These are phyloP conservation scores for Metschnikowia drakensbergensis DNA, from an alignment of 805 yeast genomes.

Conservation along the genomic window DNA sequence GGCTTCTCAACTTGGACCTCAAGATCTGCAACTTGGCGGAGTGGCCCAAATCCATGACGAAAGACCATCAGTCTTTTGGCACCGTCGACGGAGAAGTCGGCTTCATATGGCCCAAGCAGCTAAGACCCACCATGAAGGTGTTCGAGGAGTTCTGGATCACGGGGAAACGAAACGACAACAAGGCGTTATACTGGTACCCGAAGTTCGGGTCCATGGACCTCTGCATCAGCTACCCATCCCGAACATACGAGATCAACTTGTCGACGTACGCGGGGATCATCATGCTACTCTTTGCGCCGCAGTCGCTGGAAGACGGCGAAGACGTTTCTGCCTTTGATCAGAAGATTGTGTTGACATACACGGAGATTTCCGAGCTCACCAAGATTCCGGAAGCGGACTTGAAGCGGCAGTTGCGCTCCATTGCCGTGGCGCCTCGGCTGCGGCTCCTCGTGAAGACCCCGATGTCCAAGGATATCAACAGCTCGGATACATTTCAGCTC, in stretches of 20 bases:
- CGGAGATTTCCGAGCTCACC: slow-evolving; percentile 62
- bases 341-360: slow-evolving; percentile 50
- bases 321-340: slow-evolving; percentile 46
- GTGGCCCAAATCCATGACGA: slow-evolving; percentile 47
- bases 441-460: slow-evolving; percentile 73
- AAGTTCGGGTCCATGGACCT: slow-evolving; percentile 81
- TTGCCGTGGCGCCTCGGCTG: slow-evolving; percentile 79
- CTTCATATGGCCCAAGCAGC: slow-evolving; percentile 39
- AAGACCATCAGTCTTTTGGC: slow-evolving; percentile 34
- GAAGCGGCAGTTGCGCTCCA: slow-evolving; percentile 72
- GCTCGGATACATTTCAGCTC: slow-evolving; percentile 59
- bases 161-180: slow-evolving; percentile 39
- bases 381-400: slow-evolving; percentile 71
- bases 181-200: slow-evolving; percentile 67
- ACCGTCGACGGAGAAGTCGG: slow-evolving; percentile 18
- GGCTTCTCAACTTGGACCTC: slow-evolving; percentile 33
- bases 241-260: slow-evolving; percentile 73
- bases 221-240: slow-evolving; percentile 61
- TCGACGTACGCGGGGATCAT: slow-evolving; percentile 80
- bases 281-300: slow-evolving; percentile 62
- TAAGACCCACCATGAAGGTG: slow-evolving; percentile 32
- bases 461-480: slow-evolving; percentile 64
- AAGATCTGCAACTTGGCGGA: slow-evolving; percentile 42
- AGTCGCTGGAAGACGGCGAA: slow-evolving; percentile 28
- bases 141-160: slow-evolving; percentile 42